Percentiles rank a stretch among this genome's conserved stretches.
phyloP scores from a whole-genome alignment of 164 flowering plant genomes.

The Tinospora cordifolia region DNA sequence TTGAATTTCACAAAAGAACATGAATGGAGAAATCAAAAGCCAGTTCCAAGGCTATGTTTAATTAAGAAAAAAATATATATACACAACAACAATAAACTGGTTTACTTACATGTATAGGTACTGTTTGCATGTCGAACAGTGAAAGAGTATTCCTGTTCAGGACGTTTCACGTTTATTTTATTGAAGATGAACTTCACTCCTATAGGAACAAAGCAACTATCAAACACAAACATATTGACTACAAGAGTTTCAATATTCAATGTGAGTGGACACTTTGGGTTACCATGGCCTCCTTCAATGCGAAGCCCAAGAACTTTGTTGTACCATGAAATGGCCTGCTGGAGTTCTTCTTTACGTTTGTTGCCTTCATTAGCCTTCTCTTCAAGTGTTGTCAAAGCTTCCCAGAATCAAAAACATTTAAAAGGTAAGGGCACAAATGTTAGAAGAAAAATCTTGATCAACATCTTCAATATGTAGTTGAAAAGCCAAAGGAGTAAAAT shows the following conservation, averaged over 20 bases:
- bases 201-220: constrained; percentile 18
- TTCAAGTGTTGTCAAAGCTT: constrained; percentile 40
- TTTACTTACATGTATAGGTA: constrained; percentile 64
- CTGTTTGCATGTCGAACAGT: constrained; percentile 60
- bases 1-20: constrained; percentile 1
- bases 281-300: constrained; percentile 79
- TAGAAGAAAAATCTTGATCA: neutral
- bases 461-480: too few relatives aligned
- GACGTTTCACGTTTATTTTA: constrained; percentile 44
- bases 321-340: constrained; percentile 81
- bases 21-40: neutral
- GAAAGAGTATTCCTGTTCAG: constrained; percentile 59
- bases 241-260: neutral
- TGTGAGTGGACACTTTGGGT: constrained; percentile 8
- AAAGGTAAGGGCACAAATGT: neutral
- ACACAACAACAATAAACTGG: too few relatives aligned
- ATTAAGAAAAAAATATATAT: neutral
- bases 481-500: too few relatives aligned
- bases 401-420: constrained; percentile 7
- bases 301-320: constrained; percentile 72
- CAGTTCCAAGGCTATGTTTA: neutral
- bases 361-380: constrained; percentile 29
- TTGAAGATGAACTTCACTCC: constrained; percentile 81
- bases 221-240: neutral
- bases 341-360: constrained; percentile 35